phyloP scores from a whole-genome alignment of 805 yeast genomes.

The Yamadazyma takamatsuzukensis region DNA sequence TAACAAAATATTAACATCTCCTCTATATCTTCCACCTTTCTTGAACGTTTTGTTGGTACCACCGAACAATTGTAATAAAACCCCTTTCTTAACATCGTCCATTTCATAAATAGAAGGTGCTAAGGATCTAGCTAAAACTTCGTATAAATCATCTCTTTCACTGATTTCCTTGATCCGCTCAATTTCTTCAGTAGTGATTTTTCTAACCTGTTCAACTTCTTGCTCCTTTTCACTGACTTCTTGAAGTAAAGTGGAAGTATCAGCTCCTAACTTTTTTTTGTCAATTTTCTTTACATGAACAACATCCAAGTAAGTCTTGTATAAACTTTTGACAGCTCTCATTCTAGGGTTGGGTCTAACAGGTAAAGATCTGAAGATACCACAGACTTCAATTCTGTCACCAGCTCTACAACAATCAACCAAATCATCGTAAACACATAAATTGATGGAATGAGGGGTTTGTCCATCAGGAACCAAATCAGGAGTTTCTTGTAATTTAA shows the following conservation, averaged over 20 bases:
- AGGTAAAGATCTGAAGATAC: slow-evolving; percentile 89
- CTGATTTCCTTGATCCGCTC: slow-evolving; percentile 59
- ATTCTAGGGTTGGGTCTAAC: slow-evolving; percentile 84
- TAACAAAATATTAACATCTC: slow-evolving; percentile 84
- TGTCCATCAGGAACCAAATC: slow-evolving; percentile 97
- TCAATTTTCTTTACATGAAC: slow-evolving; percentile 89
- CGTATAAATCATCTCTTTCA: slow-evolving; percentile 75
- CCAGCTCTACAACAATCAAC: slow-evolving; percentile 96
- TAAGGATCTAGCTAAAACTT: slow-evolving; percentile 78
- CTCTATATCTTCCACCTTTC: slow-evolving; percentile 93
- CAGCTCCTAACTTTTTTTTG: slow-evolving; percentile 75
- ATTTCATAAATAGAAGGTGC: slow-evolving; percentile 97
- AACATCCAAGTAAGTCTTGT: slow-evolving; percentile 91
- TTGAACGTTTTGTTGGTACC: slow-evolving; percentile 87
- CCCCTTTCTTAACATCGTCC: slow-evolving; percentile 96
- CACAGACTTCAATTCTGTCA: slow-evolving; percentile 93
- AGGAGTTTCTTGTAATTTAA: slow-evolving; percentile 92
- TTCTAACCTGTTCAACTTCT: slow-evolving; percentile 75
- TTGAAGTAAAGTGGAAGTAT: slow-evolving; percentile 56
- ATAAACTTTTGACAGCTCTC: slow-evolving; percentile 76
- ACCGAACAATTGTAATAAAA: slow-evolving; percentile 87
- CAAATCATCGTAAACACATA: slow-evolving; percentile 92
- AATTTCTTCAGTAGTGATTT: slow-evolving; percentile 66
- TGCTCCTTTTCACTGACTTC: slow-evolving; percentile 58
- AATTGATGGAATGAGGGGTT: slow-evolving; percentile 92